These are phyloP conservation scores for Myriangium duriaei DNA, from an alignment of 2,329 filamentous ascomycete genomes.

Conservation along the genomic window DNA sequence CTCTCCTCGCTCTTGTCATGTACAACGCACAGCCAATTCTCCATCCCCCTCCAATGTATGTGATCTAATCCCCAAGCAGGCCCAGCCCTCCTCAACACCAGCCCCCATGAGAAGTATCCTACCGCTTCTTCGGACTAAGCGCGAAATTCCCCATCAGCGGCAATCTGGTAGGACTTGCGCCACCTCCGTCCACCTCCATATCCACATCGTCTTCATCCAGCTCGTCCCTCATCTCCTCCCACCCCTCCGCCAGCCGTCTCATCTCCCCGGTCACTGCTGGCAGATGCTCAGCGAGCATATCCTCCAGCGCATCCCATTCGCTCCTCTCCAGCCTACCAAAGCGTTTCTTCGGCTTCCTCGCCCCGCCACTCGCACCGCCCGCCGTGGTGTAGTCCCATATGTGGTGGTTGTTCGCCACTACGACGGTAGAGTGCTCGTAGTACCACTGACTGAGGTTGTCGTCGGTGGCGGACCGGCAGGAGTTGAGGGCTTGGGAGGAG, in stretches of 20 bases:
- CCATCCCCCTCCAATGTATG: too few relatives aligned
- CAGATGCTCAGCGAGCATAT: slow-evolving; percentile 45
- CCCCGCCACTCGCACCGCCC: slow-evolving; percentile 35
- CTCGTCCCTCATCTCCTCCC: slow-evolving; percentile 13
- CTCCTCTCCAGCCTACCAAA: slow-evolving; percentile 43
- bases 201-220: slow-evolving; percentile 1
- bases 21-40: too few relatives aligned
- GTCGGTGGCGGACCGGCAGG: slow-evolving; percentile 51
- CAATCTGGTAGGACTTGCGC: slow-evolving; percentile 2
- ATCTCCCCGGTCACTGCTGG: slow-evolving; percentile 38
- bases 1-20: too few relatives aligned
- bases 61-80: too few relatives aligned
- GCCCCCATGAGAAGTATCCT: too few relatives aligned
- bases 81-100: too few relatives aligned
- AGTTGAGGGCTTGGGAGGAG: slow-evolving; percentile 40
- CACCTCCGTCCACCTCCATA: slow-evolving; percentile 2
- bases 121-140: slow-evolving; percentile 7
- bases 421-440: slow-evolving; percentile 65
- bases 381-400: slow-evolving; percentile 46
- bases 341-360: slow-evolving; percentile 42
- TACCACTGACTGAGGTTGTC: slow-evolving; percentile 80
- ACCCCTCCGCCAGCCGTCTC: slow-evolving; percentile 28
- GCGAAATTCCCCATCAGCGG: slow-evolving; percentile 8
- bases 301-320: slow-evolving; percentile 33
- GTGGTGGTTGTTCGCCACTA: slow-evolving; percentile 60